Conservation (phyloP, 495 filamentous ascomycete genomes). For the Aspergillus indologenus region DNA sequence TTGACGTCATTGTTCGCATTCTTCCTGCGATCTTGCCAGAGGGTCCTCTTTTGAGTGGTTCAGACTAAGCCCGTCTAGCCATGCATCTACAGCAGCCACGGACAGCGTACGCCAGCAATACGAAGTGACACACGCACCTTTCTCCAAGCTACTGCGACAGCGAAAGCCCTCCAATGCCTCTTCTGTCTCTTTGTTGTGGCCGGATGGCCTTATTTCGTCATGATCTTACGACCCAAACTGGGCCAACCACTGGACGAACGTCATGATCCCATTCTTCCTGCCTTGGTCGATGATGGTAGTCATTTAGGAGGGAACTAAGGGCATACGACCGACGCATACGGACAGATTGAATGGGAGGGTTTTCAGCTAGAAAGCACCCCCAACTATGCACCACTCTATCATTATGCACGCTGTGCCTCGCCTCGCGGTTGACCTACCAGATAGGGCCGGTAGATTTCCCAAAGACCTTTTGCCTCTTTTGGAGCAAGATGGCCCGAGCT, state of each 20-base stretch:
- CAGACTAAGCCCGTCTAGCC: background rate
- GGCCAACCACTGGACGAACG: background rate
- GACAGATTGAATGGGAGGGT: too few relatives aligned
- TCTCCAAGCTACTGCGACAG: background rate
- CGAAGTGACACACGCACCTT: background rate
- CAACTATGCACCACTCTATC: too few relatives aligned
- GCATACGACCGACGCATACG: too few relatives aligned
- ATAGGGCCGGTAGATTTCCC: background rate
- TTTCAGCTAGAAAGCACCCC: too few relatives aligned
- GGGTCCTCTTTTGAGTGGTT: background rate
- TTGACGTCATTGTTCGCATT: background rate
- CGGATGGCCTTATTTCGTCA: background rate
- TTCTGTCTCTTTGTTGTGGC: background rate
- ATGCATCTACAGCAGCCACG: background rate
- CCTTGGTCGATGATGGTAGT: background rate
- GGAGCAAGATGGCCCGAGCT: too few relatives aligned
- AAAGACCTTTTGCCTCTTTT: background rate
- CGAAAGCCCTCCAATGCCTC: background rate
- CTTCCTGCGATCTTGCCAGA: background rate
- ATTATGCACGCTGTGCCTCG: background rate
- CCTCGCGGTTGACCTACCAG: background rate
- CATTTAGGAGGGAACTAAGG: background rate
- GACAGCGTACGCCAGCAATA: background rate
- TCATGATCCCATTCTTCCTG: background rate
- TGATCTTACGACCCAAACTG: background rate